Base-by-base conservation (phyloP, 2,329 filamentous ascomycete genomes). In the Pestalotiopsis sp. region DNA sequence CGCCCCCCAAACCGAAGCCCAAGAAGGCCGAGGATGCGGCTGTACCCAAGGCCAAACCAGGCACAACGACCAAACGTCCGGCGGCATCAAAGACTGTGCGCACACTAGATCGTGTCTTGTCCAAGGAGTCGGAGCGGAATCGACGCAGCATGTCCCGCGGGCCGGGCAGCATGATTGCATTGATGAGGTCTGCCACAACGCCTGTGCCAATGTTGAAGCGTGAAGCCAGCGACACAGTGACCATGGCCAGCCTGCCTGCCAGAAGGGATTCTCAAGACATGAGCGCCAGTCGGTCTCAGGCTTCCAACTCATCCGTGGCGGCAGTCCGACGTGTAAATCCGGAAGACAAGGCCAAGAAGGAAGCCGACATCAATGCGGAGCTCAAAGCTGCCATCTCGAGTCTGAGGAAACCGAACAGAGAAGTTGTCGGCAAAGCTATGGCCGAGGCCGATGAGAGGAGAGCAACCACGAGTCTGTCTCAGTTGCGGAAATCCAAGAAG, bases 341-440 rank as follows among this genome's bases (percentile, higher is more conserved):
- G 2, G 88, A 90, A 68, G 77, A 82, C 1, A 93, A 88, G 78
- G 84, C 87, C 39, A 89, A 83, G 73, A 92, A 89, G 77, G 91
- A 91, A 75, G 90, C 90, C 2, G 80, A 87, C 25, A 85, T 93
- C 2, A 89, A 93, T 62, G 88, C 90, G 36, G 91, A 94, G 75
- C 80, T 95, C 41, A 88, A 89, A 72, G 88, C 93, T 69, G 93
- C 93, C 9, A 95, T 96, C 64, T 88, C 87, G 5, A 87, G 90
- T 11, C 78, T 95, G 57, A 91, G 92, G 77, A 93, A 91, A 78
- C 93, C 93, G 1, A 94, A 95, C 74, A 88, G 93, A 60, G 86
- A 89, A 25, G 84, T 92, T 56, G 91, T 91, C 13, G 89, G 90
- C 39, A 90, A 90, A 73, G 86, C 89, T 49, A 84, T 92, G 68